These are phyloP conservation scores for Saccharata proteae DNA, from an alignment of 2,329 filamentous ascomycete genomes.

Conservation along the genomic window DNA sequence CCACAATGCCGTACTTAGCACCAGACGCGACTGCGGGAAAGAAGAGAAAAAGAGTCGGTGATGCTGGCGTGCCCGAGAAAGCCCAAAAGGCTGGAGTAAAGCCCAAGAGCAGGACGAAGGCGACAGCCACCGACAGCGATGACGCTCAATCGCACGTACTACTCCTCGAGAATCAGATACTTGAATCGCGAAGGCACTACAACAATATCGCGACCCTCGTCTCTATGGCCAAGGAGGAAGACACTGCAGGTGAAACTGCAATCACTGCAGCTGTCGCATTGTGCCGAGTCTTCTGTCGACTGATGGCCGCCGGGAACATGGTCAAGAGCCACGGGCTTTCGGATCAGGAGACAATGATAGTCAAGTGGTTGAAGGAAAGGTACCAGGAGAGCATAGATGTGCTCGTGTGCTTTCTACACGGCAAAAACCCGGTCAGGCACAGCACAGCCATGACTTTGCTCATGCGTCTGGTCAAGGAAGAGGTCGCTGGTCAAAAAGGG, in stretches of 20 bases:
- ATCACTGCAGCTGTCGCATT: conserved; percentile 66
- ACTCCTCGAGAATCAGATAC: conserved; percentile 64
- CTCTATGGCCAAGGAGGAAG: conserved; percentile 37
- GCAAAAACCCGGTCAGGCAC: conserved; percentile 49
- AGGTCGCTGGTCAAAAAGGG: conserved; percentile 50
- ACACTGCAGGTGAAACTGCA: conserved; percentile 42
- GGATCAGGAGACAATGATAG: conserved; percentile 63
- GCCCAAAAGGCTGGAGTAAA: conserved; percentile 28
- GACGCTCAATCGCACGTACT: conserved; percentile 56
- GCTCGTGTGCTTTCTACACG: conserved; percentile 46
- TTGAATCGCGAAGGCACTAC: conserved; percentile 80
- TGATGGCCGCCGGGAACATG: conserved; percentile 64
- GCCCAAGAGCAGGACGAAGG: conserved; percentile 21
- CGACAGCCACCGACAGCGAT: conserved; percentile 22
- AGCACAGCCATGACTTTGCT: conserved; percentile 62
- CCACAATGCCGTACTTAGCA: conserved; percentile 24
- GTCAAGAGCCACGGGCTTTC: conserved; percentile 51
- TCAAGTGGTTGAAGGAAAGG: conserved; percentile 66
- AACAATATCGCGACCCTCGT: conserved; percentile 75
- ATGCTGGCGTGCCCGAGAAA: conserved; percentile 20
- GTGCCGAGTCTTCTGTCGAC: conserved; percentile 72
- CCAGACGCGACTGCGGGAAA: conserved; percentile 18
- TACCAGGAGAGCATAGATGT: conserved; percentile 57
- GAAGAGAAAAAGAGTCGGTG: conserved; percentile 32
- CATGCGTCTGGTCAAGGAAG: conserved; percentile 76